Conservation (phyloP, 352 stramenopile genomes). For the Aphanomyces astaci region DNA sequence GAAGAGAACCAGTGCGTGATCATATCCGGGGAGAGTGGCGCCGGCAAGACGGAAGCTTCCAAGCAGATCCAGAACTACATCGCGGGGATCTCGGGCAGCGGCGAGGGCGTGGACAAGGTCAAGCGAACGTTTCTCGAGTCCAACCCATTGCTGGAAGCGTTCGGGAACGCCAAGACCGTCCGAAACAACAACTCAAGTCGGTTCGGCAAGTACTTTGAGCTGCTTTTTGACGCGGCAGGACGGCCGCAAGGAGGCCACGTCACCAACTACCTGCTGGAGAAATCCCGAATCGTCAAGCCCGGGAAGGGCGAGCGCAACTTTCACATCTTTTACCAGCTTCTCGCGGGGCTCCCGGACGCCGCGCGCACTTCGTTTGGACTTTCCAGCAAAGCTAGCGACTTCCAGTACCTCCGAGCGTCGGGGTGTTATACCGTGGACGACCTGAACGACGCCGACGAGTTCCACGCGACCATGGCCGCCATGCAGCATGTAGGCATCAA, state of each 20-base stretch:
- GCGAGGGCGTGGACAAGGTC: slow-evolving; percentile 76
- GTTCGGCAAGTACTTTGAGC: slow-evolving; percentile 94
- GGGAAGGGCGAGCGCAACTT: slow-evolving; percentile 89
- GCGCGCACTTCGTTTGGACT: slow-evolving; percentile 65
- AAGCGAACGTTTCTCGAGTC: slow-evolving; percentile 89
- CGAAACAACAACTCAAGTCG: slow-evolving; percentile 93
- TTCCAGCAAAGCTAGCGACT: slow-evolving; percentile 45
- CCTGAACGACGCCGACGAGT: slow-evolving; percentile 86
- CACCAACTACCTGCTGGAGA: slow-evolving; percentile 90
- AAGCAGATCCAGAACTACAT: slow-evolving; percentile 90
- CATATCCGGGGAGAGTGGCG: slow-evolving; percentile 79
- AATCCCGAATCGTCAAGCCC: slow-evolving; percentile 80
- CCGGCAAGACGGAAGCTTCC: slow-evolving; percentile 81
- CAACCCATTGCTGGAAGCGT: slow-evolving; percentile 94
- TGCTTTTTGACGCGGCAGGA: slow-evolving; percentile 87
- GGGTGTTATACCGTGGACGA: slow-evolving; percentile 87
- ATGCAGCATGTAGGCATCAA: slow-evolving; percentile 87
- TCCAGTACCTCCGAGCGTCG: slow-evolving; percentile 83
- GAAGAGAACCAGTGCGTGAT: slow-evolving; percentile 88
- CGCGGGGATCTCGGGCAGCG: slow-evolving; percentile 65
- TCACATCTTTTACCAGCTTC: slow-evolving; percentile 93
- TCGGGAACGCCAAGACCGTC: slow-evolving; percentile 93
- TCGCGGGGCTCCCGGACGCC: slow-evolving; percentile 52
- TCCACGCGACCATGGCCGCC: slow-evolving; percentile 75
- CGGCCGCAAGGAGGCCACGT: slow-evolving; percentile 80